Conservation (phyloP, 306 rosid species). For the Vicia sativa region DNA sequence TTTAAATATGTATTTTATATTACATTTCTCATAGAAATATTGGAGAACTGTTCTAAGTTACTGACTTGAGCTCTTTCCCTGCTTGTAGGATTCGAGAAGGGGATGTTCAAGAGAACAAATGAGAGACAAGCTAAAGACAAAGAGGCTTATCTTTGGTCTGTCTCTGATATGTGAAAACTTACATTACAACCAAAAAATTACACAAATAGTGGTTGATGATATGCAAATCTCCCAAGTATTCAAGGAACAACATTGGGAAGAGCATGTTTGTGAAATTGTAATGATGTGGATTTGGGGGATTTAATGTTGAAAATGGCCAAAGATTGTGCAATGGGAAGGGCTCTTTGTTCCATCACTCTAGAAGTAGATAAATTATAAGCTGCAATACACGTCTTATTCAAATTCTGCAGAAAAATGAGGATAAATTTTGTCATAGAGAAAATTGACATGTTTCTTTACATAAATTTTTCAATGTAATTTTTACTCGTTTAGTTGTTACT, state of each 20-base stretch:
- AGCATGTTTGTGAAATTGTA: constrained; percentile 13
- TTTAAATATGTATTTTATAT: neutral
- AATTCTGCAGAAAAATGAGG: neutral
- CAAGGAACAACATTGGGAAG: neutral
- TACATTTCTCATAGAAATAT: neutral
- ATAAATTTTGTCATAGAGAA: neutral
- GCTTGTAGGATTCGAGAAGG: constrained; percentile 74
- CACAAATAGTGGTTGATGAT: constrained; percentile 8
- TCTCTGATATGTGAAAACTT: constrained; percentile 71
- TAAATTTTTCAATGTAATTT: no score
- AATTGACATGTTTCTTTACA: no score
- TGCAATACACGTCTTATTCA: neutral
- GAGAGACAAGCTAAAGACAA: constrained; percentile 73
- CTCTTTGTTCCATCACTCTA: constrained; percentile 18
- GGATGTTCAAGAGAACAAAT: constrained; percentile 66
- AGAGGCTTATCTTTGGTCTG: constrained; percentile 95
- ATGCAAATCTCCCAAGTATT: constrained; percentile 12
- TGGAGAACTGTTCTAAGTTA: neutral
- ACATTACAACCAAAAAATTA: neutral
- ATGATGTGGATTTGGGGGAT: constrained; percentile 22
- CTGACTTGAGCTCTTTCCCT: constrained; percentile 18
- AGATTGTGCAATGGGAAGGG: neutral
- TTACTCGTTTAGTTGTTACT: no score
- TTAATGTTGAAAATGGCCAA: neutral
- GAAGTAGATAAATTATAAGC: neutral